phyloP scores from a whole-genome alignment of 2,329 filamentous ascomycete species.

The Fusarium vanettenii region DNA sequence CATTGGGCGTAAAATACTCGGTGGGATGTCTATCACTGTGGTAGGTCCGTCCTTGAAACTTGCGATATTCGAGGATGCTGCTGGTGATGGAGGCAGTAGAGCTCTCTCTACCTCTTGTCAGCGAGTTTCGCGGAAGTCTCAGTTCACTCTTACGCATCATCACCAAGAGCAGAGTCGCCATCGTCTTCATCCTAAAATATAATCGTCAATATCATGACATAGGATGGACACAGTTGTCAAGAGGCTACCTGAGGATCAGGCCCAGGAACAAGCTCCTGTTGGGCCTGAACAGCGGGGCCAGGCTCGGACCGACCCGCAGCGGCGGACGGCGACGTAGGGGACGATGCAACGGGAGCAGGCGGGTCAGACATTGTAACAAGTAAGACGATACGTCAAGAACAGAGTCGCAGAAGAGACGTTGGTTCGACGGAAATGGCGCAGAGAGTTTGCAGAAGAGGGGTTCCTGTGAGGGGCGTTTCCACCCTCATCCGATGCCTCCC shows the following conservation, averaged over 20 bases:
- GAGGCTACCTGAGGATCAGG: slow-evolving; percentile 28
- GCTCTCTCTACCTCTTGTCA: slow-evolving; percentile 27
- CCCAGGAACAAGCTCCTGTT: slow-evolving; percentile 30
- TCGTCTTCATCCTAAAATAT: slow-evolving; percentile 24
- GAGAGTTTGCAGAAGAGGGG: background rate
- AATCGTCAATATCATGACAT: background rate
- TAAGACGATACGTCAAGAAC: background rate
- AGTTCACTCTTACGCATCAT: slow-evolving; percentile 17
- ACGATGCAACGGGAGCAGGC: background rate
- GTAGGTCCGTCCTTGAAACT: slow-evolving; percentile 36
- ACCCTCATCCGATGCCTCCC: background rate
- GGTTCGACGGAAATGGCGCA: background rate
- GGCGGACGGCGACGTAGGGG: background rate
- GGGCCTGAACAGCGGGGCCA: slow-evolving; percentile 22
- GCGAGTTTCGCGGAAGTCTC: background rate
- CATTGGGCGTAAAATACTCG: slow-evolving; percentile 41
- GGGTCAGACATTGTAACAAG: slow-evolving; percentile 11
- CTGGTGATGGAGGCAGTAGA: slow-evolving; percentile 39
- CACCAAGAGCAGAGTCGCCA: slow-evolving; percentile 26
- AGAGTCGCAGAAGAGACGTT: background rate
- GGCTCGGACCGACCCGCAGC: slow-evolving; percentile 25
- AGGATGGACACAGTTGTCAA: background rate
- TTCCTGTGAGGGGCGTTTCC: background rate
- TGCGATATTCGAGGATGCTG: slow-evolving; percentile 40
- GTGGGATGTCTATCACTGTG: slow-evolving; percentile 38